A percentile compares a stretch with the other conserved stretches of the same genome.
Conservation (phyloP, 148 eudicot species). For the Rheum nobile region DNA sequence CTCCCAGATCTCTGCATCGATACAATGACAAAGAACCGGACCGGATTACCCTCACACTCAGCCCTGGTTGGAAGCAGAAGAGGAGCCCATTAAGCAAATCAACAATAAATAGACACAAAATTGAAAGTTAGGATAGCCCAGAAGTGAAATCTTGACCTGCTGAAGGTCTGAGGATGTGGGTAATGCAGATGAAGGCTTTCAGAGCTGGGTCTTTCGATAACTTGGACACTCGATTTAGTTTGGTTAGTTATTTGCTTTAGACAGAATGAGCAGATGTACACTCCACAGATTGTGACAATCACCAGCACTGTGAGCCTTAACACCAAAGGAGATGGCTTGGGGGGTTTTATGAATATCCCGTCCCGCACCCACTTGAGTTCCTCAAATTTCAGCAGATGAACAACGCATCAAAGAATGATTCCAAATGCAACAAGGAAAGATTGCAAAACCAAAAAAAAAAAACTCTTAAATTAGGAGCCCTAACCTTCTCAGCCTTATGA, state of each 20-base stretch:
- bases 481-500: conserved; percentile 2
- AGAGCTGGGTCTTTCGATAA: conserved; percentile 28
- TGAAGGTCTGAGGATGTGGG: conserved; percentile 67
- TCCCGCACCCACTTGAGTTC: conserved; percentile 34
- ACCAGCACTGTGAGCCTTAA: conserved; percentile 48
- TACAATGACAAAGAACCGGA: conserved; percentile 66
- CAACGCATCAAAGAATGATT: background rate
- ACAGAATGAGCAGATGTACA: conserved; percentile 72
- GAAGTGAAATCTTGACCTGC: conserved; percentile 31
- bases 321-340: conserved; percentile 54
- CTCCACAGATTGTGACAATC: conserved; percentile 48
- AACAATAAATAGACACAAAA: background rate
- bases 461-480: background rate
- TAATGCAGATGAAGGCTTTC: conserved; percentile 43
- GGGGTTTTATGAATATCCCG: conserved; percentile 36
- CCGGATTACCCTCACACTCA: conserved; percentile 71
- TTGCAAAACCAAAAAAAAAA: background rate
- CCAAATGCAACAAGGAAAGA: background rate
- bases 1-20: conserved; percentile 97
- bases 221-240: conserved; percentile 28
- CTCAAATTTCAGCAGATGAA: conserved; percentile 8
- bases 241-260: conserved; percentile 42
- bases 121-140: background rate
- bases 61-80: conserved; percentile 31
- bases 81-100: background rate